Percentiles rank a stretch among this genome's conserved stretches.
These are phyloP conservation scores for Sonneratia alba DNA, from an alignment of 345 rosid species.

Conservation along the genomic window DNA sequence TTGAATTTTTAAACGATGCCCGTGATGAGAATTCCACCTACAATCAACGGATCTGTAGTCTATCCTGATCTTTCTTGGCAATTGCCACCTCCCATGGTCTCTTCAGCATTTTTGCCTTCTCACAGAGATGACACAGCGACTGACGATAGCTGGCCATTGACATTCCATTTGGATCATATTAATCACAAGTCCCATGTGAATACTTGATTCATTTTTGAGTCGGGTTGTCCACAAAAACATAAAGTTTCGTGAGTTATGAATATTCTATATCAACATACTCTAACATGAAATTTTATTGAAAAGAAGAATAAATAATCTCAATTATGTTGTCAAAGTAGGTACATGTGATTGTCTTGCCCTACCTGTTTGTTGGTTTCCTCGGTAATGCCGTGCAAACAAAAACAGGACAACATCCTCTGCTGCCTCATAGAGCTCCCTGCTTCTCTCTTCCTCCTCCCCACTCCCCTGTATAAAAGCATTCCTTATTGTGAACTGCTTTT, in stretches of 20 bases:
- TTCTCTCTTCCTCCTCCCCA: background rate
- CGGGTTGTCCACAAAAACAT: too few species aligned
- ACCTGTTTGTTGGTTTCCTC: background rate
- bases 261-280: too few species aligned
- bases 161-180: background rate
- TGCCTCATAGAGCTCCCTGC: background rate
- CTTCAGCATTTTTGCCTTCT: background rate
- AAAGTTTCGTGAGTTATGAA: too few species aligned
- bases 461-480: background rate
- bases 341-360: background rate
- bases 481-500: background rate
- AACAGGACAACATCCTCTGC: background rate
- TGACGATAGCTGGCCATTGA: background rate
- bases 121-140: background rate
- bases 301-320: too few species aligned
- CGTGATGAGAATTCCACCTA: too few species aligned
- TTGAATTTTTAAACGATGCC: too few species aligned
- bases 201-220: too few species aligned
- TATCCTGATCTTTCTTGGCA: background rate
- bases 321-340: too few species aligned
- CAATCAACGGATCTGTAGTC: too few species aligned
- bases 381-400: background rate
- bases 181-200: too few species aligned
- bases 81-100: background rate
- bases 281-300: too few species aligned